phyloP scores from a whole-genome alignment of 192 early-diverging fungal species.

The Coemansia sp. region DNA sequence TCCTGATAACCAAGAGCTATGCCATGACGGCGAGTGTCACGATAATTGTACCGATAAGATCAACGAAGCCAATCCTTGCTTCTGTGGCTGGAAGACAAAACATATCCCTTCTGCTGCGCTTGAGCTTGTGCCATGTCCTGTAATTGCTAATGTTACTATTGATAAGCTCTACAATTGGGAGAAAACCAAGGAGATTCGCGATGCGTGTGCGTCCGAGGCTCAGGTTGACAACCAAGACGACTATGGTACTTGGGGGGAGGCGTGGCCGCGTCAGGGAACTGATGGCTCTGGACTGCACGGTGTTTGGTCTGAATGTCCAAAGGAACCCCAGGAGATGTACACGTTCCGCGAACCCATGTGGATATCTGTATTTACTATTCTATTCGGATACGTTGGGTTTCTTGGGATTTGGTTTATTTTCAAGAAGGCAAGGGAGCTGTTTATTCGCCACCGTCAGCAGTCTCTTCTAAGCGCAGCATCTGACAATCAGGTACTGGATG shows the following conservation, averaged over 20 bases:
- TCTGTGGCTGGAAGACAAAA: slow-evolving; percentile 33
- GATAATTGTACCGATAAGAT: slow-evolving; percentile 31
- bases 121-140: slow-evolving; percentile 21
- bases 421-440: slow-evolving; percentile 7
- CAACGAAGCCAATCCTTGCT: slow-evolving; percentile 35
- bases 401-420: slow-evolving; percentile 21
- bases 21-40: slow-evolving; percentile 32
- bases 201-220: slow-evolving; percentile 29
- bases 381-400: slow-evolving; percentile 24
- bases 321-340: slow-evolving; percentile 35
- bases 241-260: slow-evolving; percentile 26
- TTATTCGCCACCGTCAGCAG: not conserved
- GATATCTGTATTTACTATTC: slow-evolving; percentile 24
- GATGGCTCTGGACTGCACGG: slow-evolving; percentile 9
- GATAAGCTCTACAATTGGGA: slow-evolving; percentile 30
- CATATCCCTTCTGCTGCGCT: slow-evolving; percentile 18
- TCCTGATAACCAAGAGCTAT: slow-evolving; percentile 25
- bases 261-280: slow-evolving; percentile 18
- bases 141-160: slow-evolving; percentile 34
- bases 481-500: not conserved
- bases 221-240: slow-evolving; percentile 10
- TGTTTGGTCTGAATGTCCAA: slow-evolving; percentile 32
- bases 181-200: slow-evolving; percentile 15
- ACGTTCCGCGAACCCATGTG: slow-evolving; percentile 42
- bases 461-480: not conserved